These are phyloP conservation scores for Picea sitchensis DNA, from an alignment of 75 land plant species.

Conservation along the genomic window DNA sequence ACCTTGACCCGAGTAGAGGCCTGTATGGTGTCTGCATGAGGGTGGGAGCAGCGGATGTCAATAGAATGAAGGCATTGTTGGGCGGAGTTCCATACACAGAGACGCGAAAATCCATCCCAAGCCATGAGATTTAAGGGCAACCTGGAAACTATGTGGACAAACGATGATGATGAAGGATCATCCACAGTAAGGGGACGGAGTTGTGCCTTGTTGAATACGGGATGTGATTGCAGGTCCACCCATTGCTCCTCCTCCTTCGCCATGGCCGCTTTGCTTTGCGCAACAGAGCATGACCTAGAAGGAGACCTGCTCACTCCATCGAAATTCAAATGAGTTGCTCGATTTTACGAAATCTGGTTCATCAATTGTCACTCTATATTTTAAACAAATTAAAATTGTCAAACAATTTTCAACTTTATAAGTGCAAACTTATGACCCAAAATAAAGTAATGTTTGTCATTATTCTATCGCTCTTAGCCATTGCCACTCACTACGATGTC, in stretches of 20 bases:
- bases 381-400: no score
- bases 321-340: no score
- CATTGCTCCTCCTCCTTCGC: background rate
- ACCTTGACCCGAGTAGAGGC: background rate
- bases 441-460: no score
- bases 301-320: no score
- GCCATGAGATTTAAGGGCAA: slow-evolving; percentile 6
- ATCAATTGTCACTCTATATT: no score
- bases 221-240: slow-evolving; percentile 8
- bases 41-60: background rate
- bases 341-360: no score
- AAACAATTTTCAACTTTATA: no score
- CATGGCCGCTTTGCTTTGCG: background rate
- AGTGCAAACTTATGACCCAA: no score
- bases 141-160: background rate
- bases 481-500: no score
- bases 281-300: background rate
- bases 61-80: background rate
- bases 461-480: no score
- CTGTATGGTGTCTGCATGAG: background rate
- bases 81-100: background rate
- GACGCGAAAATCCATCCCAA: slow-evolving; percentile 1
- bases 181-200: background rate
- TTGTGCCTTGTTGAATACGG: background rate
- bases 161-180: background rate